phyloP scores from a whole-genome alignment of 306 rosid genomes.

The barrel medic (Medicago truncatula) region MtrunA17r5.0-ANR NC_053042.1:3174501-3175000 shows the following conservation, averaged over 20 bases:
- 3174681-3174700: slow-evolving; percentile 83
- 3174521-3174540: slow-evolving; percentile 93
- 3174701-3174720: slow-evolving; percentile 96
- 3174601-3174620: slow-evolving; percentile 99
- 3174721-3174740: slow-evolving; percentile 98
- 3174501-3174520: slow-evolving; percentile 89
- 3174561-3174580: slow-evolving; percentile 95
- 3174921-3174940: slow-evolving; percentile 97
- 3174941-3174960: slow-evolving; percentile 97
- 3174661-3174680: slow-evolving; percentile 89
- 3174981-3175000: slow-evolving; percentile 99
- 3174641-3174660: slow-evolving; percentile 97
- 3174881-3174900: slow-evolving; percentile 91
- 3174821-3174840: slow-evolving; percentile 96
- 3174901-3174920: slow-evolving; percentile 89
- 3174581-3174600: slow-evolving; percentile 89
- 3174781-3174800: slow-evolving; percentile 96
- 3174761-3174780: slow-evolving; percentile 96
- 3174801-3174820: slow-evolving; percentile 94
- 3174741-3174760: slow-evolving; percentile 97
- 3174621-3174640: slow-evolving; percentile 97
- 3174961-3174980: slow-evolving; percentile 95
- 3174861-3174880: slow-evolving; percentile 99
- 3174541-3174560: slow-evolving; percentile 99
- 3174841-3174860: slow-evolving; percentile 96